Evolutionary conservation across 805 yeast genomes (phyloP).

Genomic region (Yarrowia sp.): DNA sequence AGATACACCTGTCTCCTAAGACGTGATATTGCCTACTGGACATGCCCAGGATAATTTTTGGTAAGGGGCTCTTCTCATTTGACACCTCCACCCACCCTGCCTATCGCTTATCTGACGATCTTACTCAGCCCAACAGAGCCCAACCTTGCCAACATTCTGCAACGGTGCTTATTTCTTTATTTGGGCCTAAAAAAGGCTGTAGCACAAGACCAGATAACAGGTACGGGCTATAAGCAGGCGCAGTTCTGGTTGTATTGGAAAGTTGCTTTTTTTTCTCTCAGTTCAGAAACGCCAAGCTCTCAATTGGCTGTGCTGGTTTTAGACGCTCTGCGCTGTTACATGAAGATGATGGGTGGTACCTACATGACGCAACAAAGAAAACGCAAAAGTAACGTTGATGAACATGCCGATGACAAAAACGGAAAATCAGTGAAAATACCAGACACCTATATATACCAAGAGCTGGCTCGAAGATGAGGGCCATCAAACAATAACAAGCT

Average conservation of each 20-base stretch:
- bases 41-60: no score
- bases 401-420: neutral
- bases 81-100: no score
- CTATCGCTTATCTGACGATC: neutral
- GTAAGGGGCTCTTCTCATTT: no score
- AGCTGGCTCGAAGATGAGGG: neutral
- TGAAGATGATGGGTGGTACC: neutral
- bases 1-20: no score
- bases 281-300: neutral
- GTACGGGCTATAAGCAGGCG: no score
- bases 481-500: no score
- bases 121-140: neutral
- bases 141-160: neutral
- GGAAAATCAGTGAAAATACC: neutral
- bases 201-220: no score
- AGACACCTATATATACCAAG: neutral
- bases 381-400: neutral
- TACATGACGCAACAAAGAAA: slow-evolving; percentile 2
- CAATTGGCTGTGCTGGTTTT: neutral
- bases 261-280: neutral
- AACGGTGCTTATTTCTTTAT: neutral
- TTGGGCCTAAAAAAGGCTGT: no score
- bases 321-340: neutral
- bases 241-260: neutral
- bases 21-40: no score